Evolutionary conservation across 169 alveolate genomes (phyloP).

Genomic region (Amoebophrya sp.): DNA sequence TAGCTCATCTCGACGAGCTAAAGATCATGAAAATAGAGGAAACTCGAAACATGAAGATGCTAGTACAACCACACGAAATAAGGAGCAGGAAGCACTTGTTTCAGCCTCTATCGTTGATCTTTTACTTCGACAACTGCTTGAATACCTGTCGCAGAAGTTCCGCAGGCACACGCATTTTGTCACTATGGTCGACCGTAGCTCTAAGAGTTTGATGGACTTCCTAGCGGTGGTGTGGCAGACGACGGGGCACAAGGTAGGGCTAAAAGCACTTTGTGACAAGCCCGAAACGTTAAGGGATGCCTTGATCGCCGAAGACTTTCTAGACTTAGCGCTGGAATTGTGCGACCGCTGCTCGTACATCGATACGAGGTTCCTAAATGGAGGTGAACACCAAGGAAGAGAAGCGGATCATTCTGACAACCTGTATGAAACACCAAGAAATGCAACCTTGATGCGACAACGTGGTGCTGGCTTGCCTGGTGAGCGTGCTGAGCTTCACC

Average conservation of each 20-base stretch:
- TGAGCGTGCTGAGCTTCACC: no score
- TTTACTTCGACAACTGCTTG: neutral
- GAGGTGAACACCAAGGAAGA: neutral
- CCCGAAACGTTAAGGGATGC: neutral
- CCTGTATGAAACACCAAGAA: no score
- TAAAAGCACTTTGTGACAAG: neutral
- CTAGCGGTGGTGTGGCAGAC: neutral
- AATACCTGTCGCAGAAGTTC: neutral
- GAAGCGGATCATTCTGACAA: no score
- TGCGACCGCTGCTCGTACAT: neutral
- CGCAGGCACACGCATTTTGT: neutral
- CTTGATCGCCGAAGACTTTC: neutral
- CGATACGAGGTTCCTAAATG: neutral
- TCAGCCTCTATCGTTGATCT: neutral
- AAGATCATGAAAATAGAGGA: no score
- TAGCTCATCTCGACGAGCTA: no score
- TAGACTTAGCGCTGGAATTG: neutral
- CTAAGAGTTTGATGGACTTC: neutral
- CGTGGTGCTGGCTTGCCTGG: no score
- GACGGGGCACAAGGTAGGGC: neutral
- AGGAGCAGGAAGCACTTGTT: neutral
- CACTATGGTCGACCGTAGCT: neutral
- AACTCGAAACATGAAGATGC: no score
- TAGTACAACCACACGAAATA: neutral
- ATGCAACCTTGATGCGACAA: no score